These are phyloP conservation scores for Paracoccidioides brasiliensis DNA, from an alignment of 2,329 filamentous ascomycete genomes.

Conservation along the genomic window DNA sequence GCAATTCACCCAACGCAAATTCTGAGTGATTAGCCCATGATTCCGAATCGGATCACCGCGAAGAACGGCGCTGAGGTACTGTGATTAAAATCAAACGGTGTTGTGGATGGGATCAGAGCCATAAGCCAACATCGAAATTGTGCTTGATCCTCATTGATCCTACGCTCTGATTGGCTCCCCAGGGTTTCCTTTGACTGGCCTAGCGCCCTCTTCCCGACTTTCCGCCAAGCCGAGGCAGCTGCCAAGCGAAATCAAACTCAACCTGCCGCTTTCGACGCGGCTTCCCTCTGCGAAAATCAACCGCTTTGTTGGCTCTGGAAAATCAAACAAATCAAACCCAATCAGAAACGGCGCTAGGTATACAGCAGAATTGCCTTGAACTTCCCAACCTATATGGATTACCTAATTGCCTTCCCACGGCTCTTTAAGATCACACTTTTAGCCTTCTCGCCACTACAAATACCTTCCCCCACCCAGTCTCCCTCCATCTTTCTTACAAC, in stretches of 20 bases:
- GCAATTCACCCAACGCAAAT: conserved; percentile 8
- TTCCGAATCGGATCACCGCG: not conserved
- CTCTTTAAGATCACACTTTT: conserved; percentile 8
- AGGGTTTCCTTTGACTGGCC: conserved; percentile 18
- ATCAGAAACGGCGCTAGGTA: conserved; percentile 13
- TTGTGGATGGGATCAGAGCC: conserved; percentile 25
- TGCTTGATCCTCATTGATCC: conserved; percentile 23
- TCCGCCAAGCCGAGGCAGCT: not conserved
- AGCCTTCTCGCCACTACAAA: conserved; percentile 12
- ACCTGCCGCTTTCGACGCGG: conserved; percentile 12
- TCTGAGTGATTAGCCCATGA: not conserved
- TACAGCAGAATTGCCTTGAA: conserved; percentile 8
- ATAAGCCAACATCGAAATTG: conserved; percentile 12
- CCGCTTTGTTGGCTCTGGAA: conserved; percentile 13
- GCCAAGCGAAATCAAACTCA: conserved; percentile 6
- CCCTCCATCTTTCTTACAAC: conserved; percentile 14
- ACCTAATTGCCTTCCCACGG: conserved; percentile 15
- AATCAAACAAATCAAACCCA: conserved; percentile 23
- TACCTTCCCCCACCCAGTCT: conserved; percentile 12
- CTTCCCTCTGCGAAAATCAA: conserved; percentile 19
- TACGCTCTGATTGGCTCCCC: conserved; percentile 23
- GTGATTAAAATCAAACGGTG: not conserved
- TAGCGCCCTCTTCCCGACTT: conserved; percentile 13
- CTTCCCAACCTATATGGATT: conserved; percentile 16
- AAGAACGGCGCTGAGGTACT: not conserved